Evolutionary conservation across 2,329 filamentous ascomycete species (phyloP).

Genomic region (Harringtonia lauricola): DNA sequence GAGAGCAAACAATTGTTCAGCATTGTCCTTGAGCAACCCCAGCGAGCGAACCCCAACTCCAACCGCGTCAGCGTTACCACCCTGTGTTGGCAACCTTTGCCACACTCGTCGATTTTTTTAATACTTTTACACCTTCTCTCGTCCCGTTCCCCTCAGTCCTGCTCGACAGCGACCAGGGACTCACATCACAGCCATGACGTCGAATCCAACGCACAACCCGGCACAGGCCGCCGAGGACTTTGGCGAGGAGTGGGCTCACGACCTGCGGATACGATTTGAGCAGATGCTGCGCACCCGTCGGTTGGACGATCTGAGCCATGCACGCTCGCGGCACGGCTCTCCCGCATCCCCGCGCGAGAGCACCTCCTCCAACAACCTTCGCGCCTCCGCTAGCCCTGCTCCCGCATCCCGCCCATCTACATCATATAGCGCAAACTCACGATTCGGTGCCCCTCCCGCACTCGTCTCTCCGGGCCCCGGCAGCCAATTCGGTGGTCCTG

Average conservation of each 20-base stretch:
- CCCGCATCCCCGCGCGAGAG: slow-evolving; percentile 41
- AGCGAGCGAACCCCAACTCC: too few species aligned
- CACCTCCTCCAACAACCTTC: slow-evolving; percentile 37
- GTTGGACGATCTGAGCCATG: slow-evolving; percentile 70
- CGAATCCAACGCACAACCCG: slow-evolving; percentile 12
- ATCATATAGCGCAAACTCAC: slow-evolving; percentile 27
- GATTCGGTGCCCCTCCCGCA: background rate
- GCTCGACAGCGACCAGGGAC: too few species aligned
- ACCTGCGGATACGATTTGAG: slow-evolving; percentile 76
- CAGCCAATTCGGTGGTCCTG: background rate
- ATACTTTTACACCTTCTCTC: too few species aligned
- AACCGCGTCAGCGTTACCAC: too few species aligned
- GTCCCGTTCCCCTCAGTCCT: too few species aligned
- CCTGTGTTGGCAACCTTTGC: too few species aligned
- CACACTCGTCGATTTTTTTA: too few species aligned
- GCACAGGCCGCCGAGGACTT: slow-evolving; percentile 27
- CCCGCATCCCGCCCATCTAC: slow-evolving; percentile 29
- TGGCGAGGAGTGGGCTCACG: slow-evolving; percentile 66
- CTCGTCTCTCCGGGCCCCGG: too few species aligned
- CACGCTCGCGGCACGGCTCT: slow-evolving; percentile 47
- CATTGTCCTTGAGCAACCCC: too few species aligned
- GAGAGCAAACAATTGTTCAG: too few species aligned
- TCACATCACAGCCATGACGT: slow-evolving; percentile 19
- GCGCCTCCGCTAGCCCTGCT: slow-evolving; percentile 23
- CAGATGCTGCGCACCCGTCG: slow-evolving; percentile 76